Evolutionary conservation across 1,139 yeast genomes (phyloP).

Genomic region (Geotrichum klebahnii): DNA sequence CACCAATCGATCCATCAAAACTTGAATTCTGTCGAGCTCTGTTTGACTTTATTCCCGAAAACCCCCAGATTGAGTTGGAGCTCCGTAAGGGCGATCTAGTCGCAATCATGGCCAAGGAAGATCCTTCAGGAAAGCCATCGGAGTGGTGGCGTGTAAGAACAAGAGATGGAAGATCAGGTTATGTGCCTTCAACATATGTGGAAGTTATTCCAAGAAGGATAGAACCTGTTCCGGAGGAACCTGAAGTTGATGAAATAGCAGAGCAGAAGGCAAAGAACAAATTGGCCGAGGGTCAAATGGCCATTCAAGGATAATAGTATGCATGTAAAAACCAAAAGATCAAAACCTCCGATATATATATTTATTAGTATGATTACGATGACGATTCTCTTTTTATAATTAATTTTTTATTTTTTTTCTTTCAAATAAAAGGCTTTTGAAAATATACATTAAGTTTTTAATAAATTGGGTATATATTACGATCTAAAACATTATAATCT

Average conservation of each 20-base stretch:
- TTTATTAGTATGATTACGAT: too few species aligned
- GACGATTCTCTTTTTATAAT: too few species aligned
- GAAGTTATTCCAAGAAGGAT: constrained; percentile 49
- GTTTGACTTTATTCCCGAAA: constrained; percentile 89
- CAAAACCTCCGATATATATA: too few species aligned
- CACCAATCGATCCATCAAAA: constrained; percentile 58
- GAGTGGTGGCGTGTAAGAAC: constrained; percentile 93
- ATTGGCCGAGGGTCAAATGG: too few species aligned
- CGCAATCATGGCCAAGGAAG: constrained; percentile 74
- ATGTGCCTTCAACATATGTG: constrained; percentile 81
- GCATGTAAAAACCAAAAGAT: too few species aligned
- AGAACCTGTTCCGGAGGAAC: constrained; percentile 22
- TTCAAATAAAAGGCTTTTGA: too few species aligned
- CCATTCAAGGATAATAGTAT: too few species aligned
- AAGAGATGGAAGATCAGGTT: constrained; percentile 81
- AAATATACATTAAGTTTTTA: too few species aligned
- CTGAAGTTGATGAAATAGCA: constrained; percentile 3
- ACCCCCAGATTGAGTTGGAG: constrained; percentile 75
- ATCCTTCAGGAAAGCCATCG: constrained; percentile 60
- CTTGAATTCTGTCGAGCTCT: constrained; percentile 86
- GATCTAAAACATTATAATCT: neutral
- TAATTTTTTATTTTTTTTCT: too few species aligned
- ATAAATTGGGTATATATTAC: neutral
- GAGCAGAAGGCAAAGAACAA: constrained; percentile 13
- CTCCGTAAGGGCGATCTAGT: constrained; percentile 78